Conservation (phyloP, 257 asterid genomes). For the Petrea volubilis region DNA sequence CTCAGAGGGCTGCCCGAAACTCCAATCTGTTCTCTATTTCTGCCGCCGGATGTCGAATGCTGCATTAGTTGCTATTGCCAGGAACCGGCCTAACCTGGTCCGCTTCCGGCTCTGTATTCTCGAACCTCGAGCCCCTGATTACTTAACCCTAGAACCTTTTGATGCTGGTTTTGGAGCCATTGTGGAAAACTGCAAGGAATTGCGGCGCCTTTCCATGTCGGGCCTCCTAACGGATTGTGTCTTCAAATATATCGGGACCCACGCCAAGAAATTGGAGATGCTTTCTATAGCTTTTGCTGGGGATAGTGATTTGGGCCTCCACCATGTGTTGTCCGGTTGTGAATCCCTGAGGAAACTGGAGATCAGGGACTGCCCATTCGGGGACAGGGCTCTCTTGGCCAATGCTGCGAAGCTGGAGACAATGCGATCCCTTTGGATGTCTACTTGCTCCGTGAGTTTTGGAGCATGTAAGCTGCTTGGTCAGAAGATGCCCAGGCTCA, state of each 20-base stretch:
- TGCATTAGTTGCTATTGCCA: conserved; percentile 75
- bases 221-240: conserved; percentile 89
- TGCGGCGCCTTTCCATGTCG: conserved; percentile 83
- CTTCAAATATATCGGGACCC: conserved; percentile 72
- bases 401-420: conserved; percentile 97
- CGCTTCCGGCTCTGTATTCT: conserved; percentile 85
- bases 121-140: conserved; percentile 80
- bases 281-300: conserved; percentile 98
- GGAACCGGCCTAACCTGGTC: conserved; percentile 66
- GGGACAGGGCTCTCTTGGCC: conserved; percentile 94
- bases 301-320: conserved; percentile 84
- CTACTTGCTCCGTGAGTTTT: conserved; percentile 85
- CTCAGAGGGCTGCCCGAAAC: conserved; percentile 92
- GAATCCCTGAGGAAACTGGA: conserved; percentile 87
- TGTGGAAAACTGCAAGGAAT: conserved; percentile 70
- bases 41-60: conserved; percentile 98
- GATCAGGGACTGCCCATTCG: conserved; percentile 94
- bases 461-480: conserved; percentile 92
- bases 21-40: conserved; percentile 84
- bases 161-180: conserved; percentile 96
- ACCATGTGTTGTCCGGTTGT: conserved; percentile 86
- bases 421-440: conserved; percentile 99
- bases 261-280: conserved; percentile 92
- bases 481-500: conserved; percentile 78
- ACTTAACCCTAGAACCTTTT: conserved; percentile 71